Percentiles rank a stretch among this genome's conserved stretches.
These are phyloP conservation scores for Leptographium procerum DNA, from an alignment of 2,329 filamentous ascomycete species.

Conservation along the genomic window DNA sequence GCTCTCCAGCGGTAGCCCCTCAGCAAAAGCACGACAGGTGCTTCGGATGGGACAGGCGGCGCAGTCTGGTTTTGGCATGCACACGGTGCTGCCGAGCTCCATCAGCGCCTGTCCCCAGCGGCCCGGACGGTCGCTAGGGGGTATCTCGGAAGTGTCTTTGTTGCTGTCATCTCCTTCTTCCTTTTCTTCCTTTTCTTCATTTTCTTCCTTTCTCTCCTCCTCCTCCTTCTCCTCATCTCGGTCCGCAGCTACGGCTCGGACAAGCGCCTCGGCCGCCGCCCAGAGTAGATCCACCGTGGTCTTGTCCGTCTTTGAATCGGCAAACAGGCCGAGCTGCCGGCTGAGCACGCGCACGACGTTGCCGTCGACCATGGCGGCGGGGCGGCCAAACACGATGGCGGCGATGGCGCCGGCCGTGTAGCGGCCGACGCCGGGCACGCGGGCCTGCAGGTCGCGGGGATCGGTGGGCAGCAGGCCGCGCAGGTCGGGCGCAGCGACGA, in stretches of 20 bases:
- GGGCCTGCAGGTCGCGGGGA: conserved; percentile 32
- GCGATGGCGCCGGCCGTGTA: conserved; percentile 54
- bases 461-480: conserved; percentile 37
- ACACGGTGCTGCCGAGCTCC: conserved; percentile 54
- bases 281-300: conserved; percentile 41
- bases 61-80: conserved; percentile 48
- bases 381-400: conserved; percentile 48
- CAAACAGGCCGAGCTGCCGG: conserved; percentile 45
- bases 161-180: conserved; percentile 6
- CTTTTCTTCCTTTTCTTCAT: conserved; percentile 8
- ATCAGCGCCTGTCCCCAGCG: conserved; percentile 54
- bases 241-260: conserved; percentile 37
- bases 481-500: conserved; percentile 30
- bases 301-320: conserved; percentile 46
- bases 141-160: conserved; percentile 7
- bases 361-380: conserved; percentile 51
- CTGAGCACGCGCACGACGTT: conserved; percentile 52
- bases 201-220: no score
- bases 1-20: conserved; percentile 27
- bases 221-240: conserved; percentile 2
- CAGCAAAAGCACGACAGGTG: conserved; percentile 39
- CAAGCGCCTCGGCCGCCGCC: conserved; percentile 45
- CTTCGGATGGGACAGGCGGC: conserved; percentile 35
- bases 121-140: conserved; percentile 38
- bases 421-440: conserved; percentile 47